Evolutionary conservation across 805 yeast genomes (phyloP), one percentile per base, ranked within the genome.

Genomic region (Wickerhamomyces pijperi): DNA sequence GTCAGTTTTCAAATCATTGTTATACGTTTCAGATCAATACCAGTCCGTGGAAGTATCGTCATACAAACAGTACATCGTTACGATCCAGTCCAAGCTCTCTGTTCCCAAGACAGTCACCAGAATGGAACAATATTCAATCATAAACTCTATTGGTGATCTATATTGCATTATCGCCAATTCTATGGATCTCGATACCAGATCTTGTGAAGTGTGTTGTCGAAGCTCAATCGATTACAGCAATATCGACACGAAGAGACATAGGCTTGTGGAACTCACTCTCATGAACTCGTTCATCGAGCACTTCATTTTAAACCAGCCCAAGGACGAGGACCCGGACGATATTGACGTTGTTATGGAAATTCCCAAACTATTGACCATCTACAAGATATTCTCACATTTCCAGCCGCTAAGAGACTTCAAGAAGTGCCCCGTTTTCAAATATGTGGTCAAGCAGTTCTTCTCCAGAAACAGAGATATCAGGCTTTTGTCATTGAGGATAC

Each of bases 401-500:
- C 64, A 70, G 37, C 73, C 80, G 0, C 76, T 77, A 4, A 50
- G 47, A 32, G 49, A 64, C 32, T 49, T 39, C 15, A 46, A 38
- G 46, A 58, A 40, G 12, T 46, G 50, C 28, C 42, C 42, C 1
- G 28, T 64, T 5, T 74, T 73, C 56, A 51, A 49, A 5, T 68
- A 72, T 39, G 42, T 78, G 2, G 51, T 64, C 32, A 42, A 46
- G 3, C 61, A 68, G 16, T 60, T 76, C 32, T 42, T 51, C 1
- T 61, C 63, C n/a, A 55, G 54, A 7, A 67, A 70, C 40, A 58
- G 90, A 46, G 80, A 76, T 42, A 64, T 78, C 0, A 55, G 90
- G 36, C 42, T 80, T 2, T 48, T 75, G 4, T 64, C 76, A 3
- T 63, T 73, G 0, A 66, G 76, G 42, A 47, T 76, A 0, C 42